phyloP scores from a whole-genome alignment of 2,329 filamentous ascomycete species.

The Hirsutella minnesotensis region DNA sequence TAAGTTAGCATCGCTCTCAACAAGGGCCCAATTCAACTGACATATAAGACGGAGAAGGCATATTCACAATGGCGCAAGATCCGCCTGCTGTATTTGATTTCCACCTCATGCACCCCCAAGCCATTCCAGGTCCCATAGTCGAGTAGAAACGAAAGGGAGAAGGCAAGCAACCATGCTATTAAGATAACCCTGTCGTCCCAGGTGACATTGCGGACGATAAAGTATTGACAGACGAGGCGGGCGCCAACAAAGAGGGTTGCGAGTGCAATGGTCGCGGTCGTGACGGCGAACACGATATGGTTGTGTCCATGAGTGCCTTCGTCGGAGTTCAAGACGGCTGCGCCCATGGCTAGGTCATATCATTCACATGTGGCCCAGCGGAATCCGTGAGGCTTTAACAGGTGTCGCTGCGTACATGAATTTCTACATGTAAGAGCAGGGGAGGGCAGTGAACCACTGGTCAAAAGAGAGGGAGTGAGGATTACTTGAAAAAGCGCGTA shows the following conservation, averaged over 20 bases:
- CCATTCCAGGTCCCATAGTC: slow-evolving; percentile 51
- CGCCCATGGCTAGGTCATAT: no score
- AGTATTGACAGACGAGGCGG: slow-evolving; percentile 60
- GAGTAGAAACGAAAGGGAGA: slow-evolving; percentile 56
- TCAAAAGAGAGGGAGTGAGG: no score
- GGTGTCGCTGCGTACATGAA: no score
- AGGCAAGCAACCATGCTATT: slow-evolving; percentile 61
- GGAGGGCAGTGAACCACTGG: no score
- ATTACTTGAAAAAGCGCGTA: no score
- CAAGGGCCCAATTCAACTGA: slow-evolving; percentile 20
- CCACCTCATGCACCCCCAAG: slow-evolving; percentile 52
- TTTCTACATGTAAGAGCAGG: no score
- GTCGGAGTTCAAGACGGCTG: no score
- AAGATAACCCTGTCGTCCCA: slow-evolving; percentile 77
- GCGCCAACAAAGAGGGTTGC: slow-evolving; percentile 65
- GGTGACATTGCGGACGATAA: slow-evolving; percentile 59
- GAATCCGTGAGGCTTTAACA: no score
- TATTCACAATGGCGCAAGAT: slow-evolving; percentile 49
- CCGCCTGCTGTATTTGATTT: slow-evolving; percentile 41
- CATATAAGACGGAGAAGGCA: slow-evolving; percentile 52
- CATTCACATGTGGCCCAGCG: no score
- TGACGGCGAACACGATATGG: slow-evolving; percentile 61
- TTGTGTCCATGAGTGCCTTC: no score
- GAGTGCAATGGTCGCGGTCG: slow-evolving; percentile 54
- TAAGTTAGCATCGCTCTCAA: no score